Evolutionary conservation across 1,284 basidiomycete genomes (phyloP), one percentile per base, ranked within the genome.

Genomic region (Austropuccinia psidii): DNA sequence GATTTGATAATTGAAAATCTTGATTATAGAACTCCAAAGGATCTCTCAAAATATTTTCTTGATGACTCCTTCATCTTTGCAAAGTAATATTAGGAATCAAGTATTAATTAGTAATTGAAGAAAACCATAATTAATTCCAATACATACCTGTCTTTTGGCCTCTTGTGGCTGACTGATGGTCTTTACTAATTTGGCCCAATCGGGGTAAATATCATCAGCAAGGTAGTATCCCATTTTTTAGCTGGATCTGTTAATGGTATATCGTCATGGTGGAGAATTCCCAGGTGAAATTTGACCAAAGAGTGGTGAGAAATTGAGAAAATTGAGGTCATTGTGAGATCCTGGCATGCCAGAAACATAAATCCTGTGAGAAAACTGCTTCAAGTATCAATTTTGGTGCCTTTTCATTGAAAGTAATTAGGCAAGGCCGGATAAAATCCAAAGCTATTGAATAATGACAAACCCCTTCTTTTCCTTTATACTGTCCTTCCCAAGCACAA

Each of bases 281-380:
- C 39, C 60, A 45, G 29, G 39, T 27, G 11, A 39, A 33, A 43
- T 11, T 7, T 43, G 39, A 7, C 45, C 41, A 39, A 62, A 62
- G 19, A 62, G 29, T 9, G n/a, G 9, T 24, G n/a, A 43, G 8
- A 27, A 62, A 9, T 62, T 27, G 4, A 62, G 60, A 17, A 45
- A 11, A 29, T 62, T 43, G 11, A 62, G 39, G 29, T 45, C 39
- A 27, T 62, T 62, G 21, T 43, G 41, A 11, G n/a, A 21, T 21
- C 60, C 60, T 27, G n/a, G 60, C 41, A 47, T 43, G 58, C 60
- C 60, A 62, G 11, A 62, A 43, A 6, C 41, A 62, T n/a, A 62
- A 5, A 47, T 62, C 29, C n/a, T 7, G 8, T 6, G n/a, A 43
- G 39, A 41, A 35, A 21, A 62, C 35, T 6, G 39, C 60, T 31